Evolutionary conservation across 2,329 filamentous ascomycete genomes (phyloP).

Genomic region (Diaporthe amygdali): DNA sequence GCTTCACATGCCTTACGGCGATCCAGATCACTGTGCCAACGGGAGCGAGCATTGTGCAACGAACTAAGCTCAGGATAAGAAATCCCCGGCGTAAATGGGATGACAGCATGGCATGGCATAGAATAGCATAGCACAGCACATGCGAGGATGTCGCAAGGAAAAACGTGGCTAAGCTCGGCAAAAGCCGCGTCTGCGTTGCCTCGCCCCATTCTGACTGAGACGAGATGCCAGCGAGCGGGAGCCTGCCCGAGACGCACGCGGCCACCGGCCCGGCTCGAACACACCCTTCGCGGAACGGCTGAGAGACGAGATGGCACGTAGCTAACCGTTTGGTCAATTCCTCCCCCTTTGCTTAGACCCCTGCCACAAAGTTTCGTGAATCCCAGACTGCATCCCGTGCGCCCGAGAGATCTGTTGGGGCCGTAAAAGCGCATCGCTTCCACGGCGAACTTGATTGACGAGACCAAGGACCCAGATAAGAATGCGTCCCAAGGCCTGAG

Average conservation of each 20-base stretch:
- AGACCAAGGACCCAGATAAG: background rate
- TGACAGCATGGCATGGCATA: too few relatives aligned
- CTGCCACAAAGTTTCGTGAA: background rate
- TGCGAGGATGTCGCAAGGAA: background rate
- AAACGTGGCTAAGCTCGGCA: background rate
- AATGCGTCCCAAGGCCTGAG: background rate
- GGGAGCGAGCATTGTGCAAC: background rate
- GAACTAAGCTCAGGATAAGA: background rate
- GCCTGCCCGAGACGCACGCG: background rate
- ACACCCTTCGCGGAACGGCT: background rate
- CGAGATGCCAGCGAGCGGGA: background rate
- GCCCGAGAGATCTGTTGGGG: background rate
- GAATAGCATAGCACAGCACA: too few relatives aligned
- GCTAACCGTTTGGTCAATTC: background rate
- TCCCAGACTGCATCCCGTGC: background rate
- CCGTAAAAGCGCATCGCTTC: background rate
- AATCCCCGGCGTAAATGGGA: background rate
- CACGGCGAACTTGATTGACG: background rate
- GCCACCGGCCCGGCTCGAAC: slow-evolving; percentile 5
- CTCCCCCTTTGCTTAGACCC: background rate
- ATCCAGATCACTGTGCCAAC: background rate
- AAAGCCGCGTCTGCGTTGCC: background rate
- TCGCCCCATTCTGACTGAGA: background rate
- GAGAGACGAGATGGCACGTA: background rate
- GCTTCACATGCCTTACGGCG: background rate